These are phyloP conservation scores for Pulveroboletus sp. DNA, from an alignment of 768 basidiomycete species.

Conservation along the genomic window DNA sequence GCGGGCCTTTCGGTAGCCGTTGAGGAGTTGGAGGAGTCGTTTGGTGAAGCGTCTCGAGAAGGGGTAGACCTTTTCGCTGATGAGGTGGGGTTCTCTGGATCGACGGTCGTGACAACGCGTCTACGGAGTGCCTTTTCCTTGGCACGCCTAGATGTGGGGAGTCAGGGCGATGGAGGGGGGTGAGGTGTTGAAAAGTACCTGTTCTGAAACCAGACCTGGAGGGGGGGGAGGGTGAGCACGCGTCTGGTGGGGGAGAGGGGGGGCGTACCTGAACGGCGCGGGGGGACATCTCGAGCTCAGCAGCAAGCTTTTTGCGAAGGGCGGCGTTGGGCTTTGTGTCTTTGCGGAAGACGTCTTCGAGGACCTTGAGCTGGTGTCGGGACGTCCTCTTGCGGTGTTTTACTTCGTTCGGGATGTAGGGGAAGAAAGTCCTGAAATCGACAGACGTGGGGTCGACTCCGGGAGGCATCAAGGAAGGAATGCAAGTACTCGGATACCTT, in stretches of 20 bases:
- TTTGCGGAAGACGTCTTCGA: constrained; percentile 80
- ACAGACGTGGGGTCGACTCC: constrained; percentile 59
- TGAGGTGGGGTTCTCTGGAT: constrained; percentile 15
- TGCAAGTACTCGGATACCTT: constrained; percentile 37
- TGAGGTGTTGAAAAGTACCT: constrained; percentile 39
- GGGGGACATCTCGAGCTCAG: constrained; percentile 85
- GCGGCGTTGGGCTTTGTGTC: constrained; percentile 90
- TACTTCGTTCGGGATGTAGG: constrained; percentile 89
- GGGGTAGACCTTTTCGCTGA: constrained; percentile 9
- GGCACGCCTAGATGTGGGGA: constrained; percentile 52
- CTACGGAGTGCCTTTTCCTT: constrained; percentile 72
- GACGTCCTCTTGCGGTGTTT: constrained; percentile 93
- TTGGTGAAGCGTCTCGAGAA: constrained; percentile 25
- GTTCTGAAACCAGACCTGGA: constrained; percentile 90
- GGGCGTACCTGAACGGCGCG: constrained; percentile 86
- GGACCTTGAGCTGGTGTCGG: constrained; percentile 78
- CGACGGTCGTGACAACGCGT: constrained; percentile 34
- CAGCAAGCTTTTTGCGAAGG: constrained; percentile 73
- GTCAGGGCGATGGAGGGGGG: constrained; percentile 11
- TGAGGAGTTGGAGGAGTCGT: constrained; percentile 30
- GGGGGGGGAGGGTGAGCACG: constrained; percentile 16
- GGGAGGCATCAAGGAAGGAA: constrained; percentile 45
- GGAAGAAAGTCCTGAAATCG: constrained; percentile 80
- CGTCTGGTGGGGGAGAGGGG: constrained; percentile 3
- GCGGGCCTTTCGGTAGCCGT: constrained; percentile 39